Conservation (phyloP, 2,329 filamentous ascomycete species). For the Pseudocercospora ulei region DNA sequence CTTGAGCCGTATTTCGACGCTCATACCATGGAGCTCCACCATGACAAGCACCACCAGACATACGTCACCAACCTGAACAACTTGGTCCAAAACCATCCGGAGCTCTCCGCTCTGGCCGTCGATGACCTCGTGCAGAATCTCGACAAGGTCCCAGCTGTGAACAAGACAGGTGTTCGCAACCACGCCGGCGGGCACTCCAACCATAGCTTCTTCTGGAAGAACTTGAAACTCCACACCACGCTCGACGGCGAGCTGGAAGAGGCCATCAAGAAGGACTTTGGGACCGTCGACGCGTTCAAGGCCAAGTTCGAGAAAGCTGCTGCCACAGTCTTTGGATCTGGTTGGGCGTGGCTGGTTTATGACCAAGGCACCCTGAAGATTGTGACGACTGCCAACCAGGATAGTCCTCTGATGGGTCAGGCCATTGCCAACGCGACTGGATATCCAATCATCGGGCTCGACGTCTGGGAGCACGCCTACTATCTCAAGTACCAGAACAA, state of each 20-base stretch:
- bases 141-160: conserved; percentile 50
- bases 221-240: conserved; percentile 54
- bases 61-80: conserved; percentile 69
- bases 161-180: conserved; percentile 69
- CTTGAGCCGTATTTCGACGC: conserved; percentile 64
- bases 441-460: conserved; percentile 60
- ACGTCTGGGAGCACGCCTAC: conserved; percentile 93
- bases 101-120: conserved; percentile 41
- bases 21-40: conserved; percentile 74
- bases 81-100: conserved; percentile 51
- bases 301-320: conserved; percentile 56
- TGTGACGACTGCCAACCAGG: conserved; percentile 77
- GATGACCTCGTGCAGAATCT: conserved; percentile 43
- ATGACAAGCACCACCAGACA: conserved; percentile 67
- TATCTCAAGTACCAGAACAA: conserved; percentile 75
- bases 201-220: conserved; percentile 87
- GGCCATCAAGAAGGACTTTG: conserved; percentile 58
- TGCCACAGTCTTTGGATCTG: conserved; percentile 67
- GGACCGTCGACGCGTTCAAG: conserved; percentile 57
- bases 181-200: conserved; percentile 90
- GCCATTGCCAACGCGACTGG: conserved; percentile 48
- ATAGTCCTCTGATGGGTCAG: conserved; percentile 41
- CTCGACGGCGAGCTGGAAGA: conserved; percentile 49
- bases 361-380: conserved; percentile 56
- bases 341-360: conserved; percentile 79